Evolutionary conservation across 306 rosid genomes (phyloP), one percentile per base, ranked within the genome.

Genomic region (Lathyrus oleraceus): DNA sequence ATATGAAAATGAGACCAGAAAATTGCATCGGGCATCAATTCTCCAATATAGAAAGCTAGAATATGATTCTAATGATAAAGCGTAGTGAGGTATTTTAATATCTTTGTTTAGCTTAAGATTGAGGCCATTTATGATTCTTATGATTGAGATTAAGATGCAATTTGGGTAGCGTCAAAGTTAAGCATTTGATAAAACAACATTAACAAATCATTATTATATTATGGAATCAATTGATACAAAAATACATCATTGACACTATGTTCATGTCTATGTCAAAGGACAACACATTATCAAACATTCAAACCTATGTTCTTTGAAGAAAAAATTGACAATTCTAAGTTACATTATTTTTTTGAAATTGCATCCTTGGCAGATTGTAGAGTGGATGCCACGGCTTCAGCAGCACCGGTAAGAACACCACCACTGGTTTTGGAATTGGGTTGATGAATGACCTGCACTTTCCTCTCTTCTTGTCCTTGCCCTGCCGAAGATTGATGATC

Each of bases 281-380:
- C 56, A 28, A n/a, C 42, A 42, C 43, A 19, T 15, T 19, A 12
- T 39, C 1, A 60, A 59, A 48, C 40, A 52, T 36, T 39, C 1
- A 59, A 59, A 48, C 49, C 54, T 36, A 68, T 75, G 19, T 48
- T 14, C 39, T 49, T 61, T 45, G 30, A 42, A 61, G 21, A 51
- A 67, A 10, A 65, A 61, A 48, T 2, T 32, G 19, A 27, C 14
- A 21, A 61, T 17, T 23, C 6, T 57, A 43, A 42, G 54, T 36
- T 38, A 36, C 67, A 27, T 23, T 70, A 84, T 19, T 76, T 73
- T 77, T 75, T 58, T 2, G 87, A 75, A 38, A 80, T 19, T 58
- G 90, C 87, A 19, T 87, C 91, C 79, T 79, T 84, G 57, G 88
- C 86, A 0, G 96, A 83, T 49, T 87, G 73, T 47, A 89, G 72